These are phyloP conservation scores for Aspergillus sp. DNA, from an alignment of 2,329 filamentous ascomycete genomes.

Conservation along the genomic window DNA sequence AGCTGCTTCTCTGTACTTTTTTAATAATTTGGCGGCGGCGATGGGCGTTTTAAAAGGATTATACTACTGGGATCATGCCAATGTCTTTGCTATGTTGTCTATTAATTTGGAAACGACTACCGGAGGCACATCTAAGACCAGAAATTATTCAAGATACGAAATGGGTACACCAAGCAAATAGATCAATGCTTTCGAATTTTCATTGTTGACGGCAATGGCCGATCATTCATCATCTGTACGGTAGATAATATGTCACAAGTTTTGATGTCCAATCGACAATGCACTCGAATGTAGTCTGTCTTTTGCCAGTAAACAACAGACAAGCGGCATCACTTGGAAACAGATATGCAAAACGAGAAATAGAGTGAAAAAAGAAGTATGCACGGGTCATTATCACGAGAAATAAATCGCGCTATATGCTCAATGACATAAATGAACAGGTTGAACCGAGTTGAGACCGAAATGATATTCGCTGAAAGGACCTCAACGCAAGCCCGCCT, in stretches of 20 bases:
- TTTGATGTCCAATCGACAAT: constrained; percentile 6
- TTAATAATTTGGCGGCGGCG: constrained; percentile 1
- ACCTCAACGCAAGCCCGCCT: constrained; percentile 27
- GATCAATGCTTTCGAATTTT: not conserved
- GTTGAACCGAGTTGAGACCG: constrained; percentile 15
- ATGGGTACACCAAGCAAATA: no score
- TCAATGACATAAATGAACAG: constrained; percentile 25
- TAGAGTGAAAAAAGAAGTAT: constrained; percentile 15
- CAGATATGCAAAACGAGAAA: constrained; percentile 12
- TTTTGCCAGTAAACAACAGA: constrained; percentile 9
- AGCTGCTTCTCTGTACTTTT: no score
- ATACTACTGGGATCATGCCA: not conserved
- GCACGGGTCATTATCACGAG: constrained; percentile 17
- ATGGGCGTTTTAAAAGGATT: not conserved
- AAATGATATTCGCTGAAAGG: constrained; percentile 14
- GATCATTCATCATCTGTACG: not conserved
- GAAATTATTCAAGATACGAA: no score
- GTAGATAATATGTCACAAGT: constrained; percentile 2
- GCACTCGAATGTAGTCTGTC: constrained; percentile 10
- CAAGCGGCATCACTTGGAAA: constrained; percentile 16
- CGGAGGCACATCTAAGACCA: no score
- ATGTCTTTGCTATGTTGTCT: not conserved
- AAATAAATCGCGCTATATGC: constrained; percentile 27
- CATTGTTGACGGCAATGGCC: not conserved
- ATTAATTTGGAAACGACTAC: no score